phyloP scores from a whole-genome alignment of 192 early-diverging fungal species.

The Funneliformis geosporum region DNA sequence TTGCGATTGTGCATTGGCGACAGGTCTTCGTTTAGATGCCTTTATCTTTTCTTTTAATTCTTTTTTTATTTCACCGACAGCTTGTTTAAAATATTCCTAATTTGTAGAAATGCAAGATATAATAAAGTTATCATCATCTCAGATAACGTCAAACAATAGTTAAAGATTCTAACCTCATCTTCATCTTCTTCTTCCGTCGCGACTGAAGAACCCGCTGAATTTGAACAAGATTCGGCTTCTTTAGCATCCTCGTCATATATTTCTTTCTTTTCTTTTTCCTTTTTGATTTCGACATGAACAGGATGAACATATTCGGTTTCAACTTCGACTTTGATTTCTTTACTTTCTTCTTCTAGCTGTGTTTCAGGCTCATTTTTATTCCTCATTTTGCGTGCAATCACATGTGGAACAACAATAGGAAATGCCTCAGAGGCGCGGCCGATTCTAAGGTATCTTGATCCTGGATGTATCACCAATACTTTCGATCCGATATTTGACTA shows the following conservation, averaged over 20 bases:
- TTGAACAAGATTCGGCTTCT: constrained; percentile 4
- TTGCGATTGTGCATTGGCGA: constrained; percentile 72
- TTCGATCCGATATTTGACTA: constrained; percentile 59
- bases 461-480: constrained; percentile 84
- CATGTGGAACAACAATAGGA: constrained; percentile 75
- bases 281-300: not conserved
- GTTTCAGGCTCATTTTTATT: not conserved
- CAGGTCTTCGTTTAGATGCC: constrained; percentile 74
- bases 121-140: not conserved
- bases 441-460: constrained; percentile 80
- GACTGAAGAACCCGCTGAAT: constrained; percentile 12
- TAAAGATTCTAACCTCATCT: constrained; percentile 30
- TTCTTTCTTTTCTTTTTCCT: not conserved
- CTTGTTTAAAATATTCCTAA: constrained; percentile 37
- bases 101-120: constrained; percentile 16
- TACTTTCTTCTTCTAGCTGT: not conserved
- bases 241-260: not conserved
- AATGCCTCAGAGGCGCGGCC: constrained; percentile 82
- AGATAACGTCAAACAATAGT: constrained; percentile 30
- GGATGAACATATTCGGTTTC: not conserved
- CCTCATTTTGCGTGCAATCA: constrained; percentile 68
- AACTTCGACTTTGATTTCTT: not conserved
- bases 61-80: constrained; percentile 56
- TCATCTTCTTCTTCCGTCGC: constrained; percentile 30
- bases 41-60: constrained; percentile 80